Percentiles rank a stretch among this genome's conserved stretches.
Conservation (phyloP, 2,329 filamentous ascomycete genomes). For the Alternaria sp. region DNA sequence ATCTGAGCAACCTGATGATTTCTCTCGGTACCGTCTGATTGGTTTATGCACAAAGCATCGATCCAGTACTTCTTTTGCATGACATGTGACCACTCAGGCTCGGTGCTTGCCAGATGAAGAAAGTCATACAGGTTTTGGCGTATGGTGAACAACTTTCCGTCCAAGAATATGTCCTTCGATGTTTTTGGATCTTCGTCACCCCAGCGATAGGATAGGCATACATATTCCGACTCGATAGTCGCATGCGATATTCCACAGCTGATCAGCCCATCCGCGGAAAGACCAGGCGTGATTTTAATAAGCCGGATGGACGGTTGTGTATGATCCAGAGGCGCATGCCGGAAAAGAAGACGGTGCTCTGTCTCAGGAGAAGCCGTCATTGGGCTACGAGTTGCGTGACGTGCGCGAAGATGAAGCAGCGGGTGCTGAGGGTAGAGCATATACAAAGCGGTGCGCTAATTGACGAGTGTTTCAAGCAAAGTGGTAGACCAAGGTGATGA, state of each 20-base stretch:
- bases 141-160: conserved; percentile 8
- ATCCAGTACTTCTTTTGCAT: conserved; percentile 12
- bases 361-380: neutral
- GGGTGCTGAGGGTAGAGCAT: too few relatives aligned
- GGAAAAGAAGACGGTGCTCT: neutral
- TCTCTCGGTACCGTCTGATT: conserved; percentile 4
- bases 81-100: neutral
- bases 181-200: neutral
- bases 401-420: neutral
- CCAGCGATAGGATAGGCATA: conserved; percentile 5
- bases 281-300: neutral
- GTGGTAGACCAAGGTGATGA: too few relatives aligned
- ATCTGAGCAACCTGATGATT: conserved; percentile 23
- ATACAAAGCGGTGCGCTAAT: too few relatives aligned
- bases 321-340: neutral
- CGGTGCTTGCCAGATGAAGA: neutral
- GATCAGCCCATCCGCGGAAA: neutral
- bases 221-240: neutral
- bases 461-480: too few relatives aligned
- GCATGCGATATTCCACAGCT: neutral
- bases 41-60: conserved; percentile 17
- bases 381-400: neutral
- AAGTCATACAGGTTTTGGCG: conserved; percentile 12
- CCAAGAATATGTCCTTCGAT: neutral
- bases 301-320: conserved; percentile 1